Conservation (phyloP, 441 rosid species). For the Raphanus hybrid region DNA sequence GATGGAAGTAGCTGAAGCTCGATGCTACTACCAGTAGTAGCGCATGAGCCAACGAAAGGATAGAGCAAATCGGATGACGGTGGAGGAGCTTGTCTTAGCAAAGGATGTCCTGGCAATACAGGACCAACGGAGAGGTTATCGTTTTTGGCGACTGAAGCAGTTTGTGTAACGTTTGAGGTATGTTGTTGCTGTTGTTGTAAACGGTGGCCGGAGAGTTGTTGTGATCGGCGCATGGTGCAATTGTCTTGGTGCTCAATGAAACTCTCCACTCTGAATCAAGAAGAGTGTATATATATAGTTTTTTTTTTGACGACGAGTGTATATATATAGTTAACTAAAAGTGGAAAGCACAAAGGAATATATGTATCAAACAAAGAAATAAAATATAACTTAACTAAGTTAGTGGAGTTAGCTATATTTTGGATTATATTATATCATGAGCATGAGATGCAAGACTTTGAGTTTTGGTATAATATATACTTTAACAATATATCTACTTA, state of each 20-base stretch:
- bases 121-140: constrained; percentile 28
- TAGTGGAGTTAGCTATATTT: constrained; percentile 45
- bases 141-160: constrained; percentile 56
- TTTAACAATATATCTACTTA: constrained; percentile 13
- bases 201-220: constrained; percentile 45
- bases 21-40: constrained; percentile 25
- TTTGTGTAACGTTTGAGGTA: constrained; percentile 61
- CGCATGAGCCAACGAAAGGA: constrained; percentile 34
- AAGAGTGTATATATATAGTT: constrained; percentile 11
- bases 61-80: constrained; percentile 25
- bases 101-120: constrained; percentile 53
- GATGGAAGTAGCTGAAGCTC: constrained; percentile 46
- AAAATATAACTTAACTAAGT: constrained; percentile 30
- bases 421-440: constrained; percentile 29
- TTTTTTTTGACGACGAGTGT: too few species aligned
- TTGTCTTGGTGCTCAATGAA: constrained; percentile 91
- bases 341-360: constrained; percentile 31
- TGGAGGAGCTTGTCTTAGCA: constrained; percentile 28
- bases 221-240: constrained; percentile 65
- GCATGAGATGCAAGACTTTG: constrained; percentile 33
- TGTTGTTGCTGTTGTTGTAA: constrained; percentile 46
- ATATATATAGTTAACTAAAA: constrained; percentile 5
- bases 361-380: constrained; percentile 9
- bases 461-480: constrained; percentile 35
- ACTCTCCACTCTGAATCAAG: constrained; percentile 76